These are phyloP conservation scores for Pyrus hybrid DNA, from an alignment of 331 rosid species.

Conservation along the genomic window DNA sequence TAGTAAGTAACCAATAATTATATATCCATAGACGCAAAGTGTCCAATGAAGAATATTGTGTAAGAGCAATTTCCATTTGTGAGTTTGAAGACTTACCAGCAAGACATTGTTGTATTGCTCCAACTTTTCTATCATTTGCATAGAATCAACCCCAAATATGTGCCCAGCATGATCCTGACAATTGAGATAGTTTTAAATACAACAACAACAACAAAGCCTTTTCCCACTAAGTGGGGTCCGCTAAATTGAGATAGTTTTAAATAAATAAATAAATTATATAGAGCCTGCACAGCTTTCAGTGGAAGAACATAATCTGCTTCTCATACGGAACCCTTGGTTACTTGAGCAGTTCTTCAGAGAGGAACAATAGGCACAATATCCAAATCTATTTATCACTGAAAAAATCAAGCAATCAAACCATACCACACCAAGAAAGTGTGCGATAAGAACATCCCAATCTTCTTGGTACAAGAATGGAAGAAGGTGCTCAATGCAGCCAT, in stretches of 20 bases:
- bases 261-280: constrained; percentile 4
- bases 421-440: constrained; percentile 99
- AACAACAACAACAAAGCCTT: too few species aligned
- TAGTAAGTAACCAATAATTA: neutral
- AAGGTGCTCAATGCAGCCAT: constrained; percentile 87
- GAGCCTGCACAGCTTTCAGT: neutral
- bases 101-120: constrained; percentile 74
- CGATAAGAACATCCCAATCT: constrained; percentile 95
- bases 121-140: constrained; percentile 80
- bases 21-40: neutral
- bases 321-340: neutral
- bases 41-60: neutral
- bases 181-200: neutral
- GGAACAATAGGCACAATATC: neutral
- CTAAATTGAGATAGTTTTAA: constrained; percentile 5
- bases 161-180: constrained; percentile 95
- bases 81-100: constrained; percentile 38
- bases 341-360: too few species aligned
- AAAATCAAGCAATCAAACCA: constrained; percentile 11
- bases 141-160: constrained; percentile 95
- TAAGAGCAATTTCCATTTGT: neutral
- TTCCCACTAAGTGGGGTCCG: too few species aligned
- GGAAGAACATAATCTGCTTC: neutral
- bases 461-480: constrained; percentile 71
- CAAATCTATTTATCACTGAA: neutral